Evolutionary conservation across 768 basidiomycete species (phyloP).

Genomic region (Grammothele lineata): DNA sequence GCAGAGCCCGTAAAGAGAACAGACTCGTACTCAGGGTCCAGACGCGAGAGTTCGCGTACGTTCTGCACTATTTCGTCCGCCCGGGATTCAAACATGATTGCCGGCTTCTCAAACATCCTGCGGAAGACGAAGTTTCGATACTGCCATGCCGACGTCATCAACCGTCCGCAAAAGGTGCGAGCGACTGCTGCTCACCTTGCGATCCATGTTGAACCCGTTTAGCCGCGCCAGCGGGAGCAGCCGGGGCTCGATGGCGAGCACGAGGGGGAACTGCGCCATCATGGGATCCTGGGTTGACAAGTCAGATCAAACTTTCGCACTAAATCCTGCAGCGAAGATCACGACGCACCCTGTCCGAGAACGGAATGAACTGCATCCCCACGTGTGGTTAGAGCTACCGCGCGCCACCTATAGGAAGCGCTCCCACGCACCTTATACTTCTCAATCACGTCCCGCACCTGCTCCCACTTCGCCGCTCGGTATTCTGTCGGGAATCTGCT

Average conservation of each 20-base stretch:
- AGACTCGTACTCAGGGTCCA: conserved; percentile 57
- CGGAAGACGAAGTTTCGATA: conserved; percentile 86
- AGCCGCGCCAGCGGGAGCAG: conserved; percentile 65
- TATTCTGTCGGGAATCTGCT: conserved; percentile 57
- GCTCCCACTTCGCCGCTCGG: conserved; percentile 60
- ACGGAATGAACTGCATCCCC: conserved; percentile 65
- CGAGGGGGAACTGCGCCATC: conserved; percentile 73
- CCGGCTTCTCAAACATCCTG: conserved; percentile 72
- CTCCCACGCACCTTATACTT: conserved; percentile 55
- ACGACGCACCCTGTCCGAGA: conserved; percentile 56
- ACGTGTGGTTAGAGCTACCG: not conserved
- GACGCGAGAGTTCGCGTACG: conserved; percentile 64
- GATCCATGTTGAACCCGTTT: conserved; percentile 78
- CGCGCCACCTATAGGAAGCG: conserved; percentile 5
- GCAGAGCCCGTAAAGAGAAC: not conserved
- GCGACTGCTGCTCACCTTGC: conserved; percentile 67
- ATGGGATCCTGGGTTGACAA: conserved; percentile 61
- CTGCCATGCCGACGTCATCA: conserved; percentile 30
- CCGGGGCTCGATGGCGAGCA: conserved; percentile 71
- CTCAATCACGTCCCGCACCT: conserved; percentile 60
- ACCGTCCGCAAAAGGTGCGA: too few species aligned
- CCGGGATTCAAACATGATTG: conserved; percentile 45
- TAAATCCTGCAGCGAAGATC: not conserved
- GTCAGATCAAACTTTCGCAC: conserved; percentile 1
- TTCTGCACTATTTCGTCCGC: conserved; percentile 64